Evolutionary conservation across 345 rosid genomes (phyloP), one percentile per base, ranked within the genome.

Genomic region (Mallotus nudiflorus): DNA sequence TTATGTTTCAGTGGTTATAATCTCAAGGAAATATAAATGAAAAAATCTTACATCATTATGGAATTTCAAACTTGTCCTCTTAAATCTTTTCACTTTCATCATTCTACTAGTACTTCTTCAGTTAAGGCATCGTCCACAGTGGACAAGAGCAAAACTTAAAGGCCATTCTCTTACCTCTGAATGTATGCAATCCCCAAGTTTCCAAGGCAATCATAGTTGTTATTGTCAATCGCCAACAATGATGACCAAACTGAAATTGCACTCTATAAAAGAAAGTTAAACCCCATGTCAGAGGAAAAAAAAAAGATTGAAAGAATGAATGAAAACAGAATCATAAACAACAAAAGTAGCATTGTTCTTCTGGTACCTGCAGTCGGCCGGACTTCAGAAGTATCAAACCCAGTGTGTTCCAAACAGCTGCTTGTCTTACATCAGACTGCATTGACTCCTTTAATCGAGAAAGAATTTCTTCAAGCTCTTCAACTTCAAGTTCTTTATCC

Each of bases 121-220:
- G 19, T 39, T 16, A 46, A 13, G 25, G 28, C 2, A 24, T n/a
- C 45, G 67, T 6, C 15, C 29, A 29, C 42, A 66, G 63, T 48
- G n/a, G 20, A 59, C 39, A 48, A 51, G 50, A 20, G 45, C 50
- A 66, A 31, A 59, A 29, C 3, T 48, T 14, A 29, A 49, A 42
- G 48, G 20, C 44, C 49, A 65, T 24, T 31, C 28, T 27, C 73
- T 80, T 67, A 95, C 99, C 87, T 87, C 76, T 89, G 99, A 48
- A 95, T 86, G 80, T 88, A 88, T 51, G 96, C 97, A 68, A 90
- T 84, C 71, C 98, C 99, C 46, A 95, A 88, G 82, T 92, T 95
- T 74, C 80, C 90, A n/a, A 90, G 85, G 86, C 99, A 94, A 80
- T 94, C 99, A 57, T 73, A 83, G 78, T 92, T 87, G 82, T 85